Percentiles rank a stretch among this genome's conserved stretches.
These are phyloP conservation scores for Metahyphopichia silvanorum DNA, from an alignment of 805 yeast species.

Conservation along the genomic window DNA sequence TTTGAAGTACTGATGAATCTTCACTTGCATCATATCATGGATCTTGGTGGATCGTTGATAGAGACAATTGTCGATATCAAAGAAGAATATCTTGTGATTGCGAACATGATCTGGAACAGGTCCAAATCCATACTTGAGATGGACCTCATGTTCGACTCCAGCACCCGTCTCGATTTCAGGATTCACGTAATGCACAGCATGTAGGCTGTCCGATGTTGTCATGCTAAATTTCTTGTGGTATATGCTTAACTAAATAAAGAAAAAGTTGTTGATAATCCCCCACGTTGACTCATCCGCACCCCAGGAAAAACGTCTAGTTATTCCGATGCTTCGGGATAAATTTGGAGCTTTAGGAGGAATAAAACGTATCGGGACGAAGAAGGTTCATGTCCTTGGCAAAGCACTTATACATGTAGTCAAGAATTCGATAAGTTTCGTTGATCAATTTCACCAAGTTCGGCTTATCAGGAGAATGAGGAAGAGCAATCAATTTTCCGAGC, in stretches of 20 bases:
- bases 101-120: constrained; percentile 23
- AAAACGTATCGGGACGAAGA: constrained; percentile 1
- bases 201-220: no score
- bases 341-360: neutral
- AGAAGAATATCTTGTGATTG: constrained; percentile 55
- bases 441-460: constrained; percentile 17
- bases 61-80: constrained; percentile 92
- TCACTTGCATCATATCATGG: constrained; percentile 83
- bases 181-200: constrained; percentile 1
- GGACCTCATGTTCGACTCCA: constrained; percentile 10
- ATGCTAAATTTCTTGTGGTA: no score
- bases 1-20: constrained; percentile 79
- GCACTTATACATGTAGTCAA: neutral
- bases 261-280: neutral
- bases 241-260: no score
- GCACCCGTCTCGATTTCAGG: constrained; percentile 1
- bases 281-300: constrained; percentile 1
- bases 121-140: constrained; percentile 29
- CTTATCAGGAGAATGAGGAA: constrained; percentile 9
- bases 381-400: constrained; percentile 1
- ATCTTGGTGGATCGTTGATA: constrained; percentile 72
- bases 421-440: constrained; percentile 19
- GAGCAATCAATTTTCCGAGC: constrained; percentile 14
- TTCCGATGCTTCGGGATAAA: no score
- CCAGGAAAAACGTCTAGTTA: no score